Base-by-base conservation (phyloP, 768 basidiomycete species). In the Phanerochaete carnosa region DNA sequence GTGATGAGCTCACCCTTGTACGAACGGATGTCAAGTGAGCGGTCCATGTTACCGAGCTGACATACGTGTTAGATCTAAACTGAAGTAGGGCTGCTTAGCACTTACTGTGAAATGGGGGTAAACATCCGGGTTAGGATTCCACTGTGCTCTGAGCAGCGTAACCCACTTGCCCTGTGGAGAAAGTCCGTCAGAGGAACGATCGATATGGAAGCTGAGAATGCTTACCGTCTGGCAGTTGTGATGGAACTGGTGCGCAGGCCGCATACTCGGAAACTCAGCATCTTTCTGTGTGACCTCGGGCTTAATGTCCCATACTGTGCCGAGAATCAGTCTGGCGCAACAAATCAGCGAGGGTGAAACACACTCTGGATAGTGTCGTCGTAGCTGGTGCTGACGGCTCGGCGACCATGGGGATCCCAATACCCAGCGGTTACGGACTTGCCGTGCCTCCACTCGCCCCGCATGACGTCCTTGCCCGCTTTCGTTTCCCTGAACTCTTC, bases 221-320 rank as follows among this genome's bases (percentile, higher is more conserved):
- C 83, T 55, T 62, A 92, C 92, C 8, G 91, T 94, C 73, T 93
- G 92, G 67, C 90, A 92, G 64, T 88, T 89, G 66, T 94, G 92
- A 6, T 73, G 73, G 51, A 92, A 76, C 11, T 79, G 82, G 60
- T 72, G 76, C 64, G 88, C 84, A 0, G 92, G 92, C 33, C 81
- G 79, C 50, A 87, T 84, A 2, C 80, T 79, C 28, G 85, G 80
- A 67, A 92, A 88, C 7, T 79, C 67, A 0, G 70, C 74, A 12
- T 78, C 73, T 29, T 72, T 75, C 50, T 80, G 71, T 49, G 90
- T 79, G 59, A 72, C 73, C 11, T 78, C 71, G 1, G 85, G 80
- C 22, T 81, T 75, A 51, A 91, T 74, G 64, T 93, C 85, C 92
- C 92, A 94, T 35, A 94, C 92, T 94, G 39, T 29, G 19, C 13